Base-by-base conservation (phyloP, 2,329 filamentous ascomycete species). In the Pezicula rhizophila region DNA sequence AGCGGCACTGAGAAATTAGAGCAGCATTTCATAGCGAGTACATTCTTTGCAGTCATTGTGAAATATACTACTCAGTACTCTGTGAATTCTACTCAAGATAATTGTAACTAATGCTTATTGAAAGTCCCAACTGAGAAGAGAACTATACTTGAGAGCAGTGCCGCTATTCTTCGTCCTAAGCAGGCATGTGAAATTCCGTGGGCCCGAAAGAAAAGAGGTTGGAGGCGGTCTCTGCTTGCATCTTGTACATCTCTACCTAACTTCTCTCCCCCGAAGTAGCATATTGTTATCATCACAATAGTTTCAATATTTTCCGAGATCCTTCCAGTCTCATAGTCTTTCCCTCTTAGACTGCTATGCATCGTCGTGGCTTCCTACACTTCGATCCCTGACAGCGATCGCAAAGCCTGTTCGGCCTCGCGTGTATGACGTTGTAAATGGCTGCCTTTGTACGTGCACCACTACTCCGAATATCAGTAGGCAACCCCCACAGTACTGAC, bases 381-480 rank as follows among this genome's bases (percentile, higher is more conserved):
- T 5, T 18, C 17, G 11, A 40, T 40, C 15, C 38, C 17, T 40
- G 38, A 40, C 49, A 38, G 42, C 43, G 38, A 37, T 51, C 33
- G 40, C 28, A 49, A 49, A 52, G 46, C 52, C 48, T 50, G 50
- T 51, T 52, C 55, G 53, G 52, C 56, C 52, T 50, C 51, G 52
- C 50, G 55, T 57, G 52, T 58, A 63, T 63, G 61, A 64, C 62
- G 62, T 60, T 57, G 51, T 61, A 60, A 53, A 66, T 66, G 64
- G 62, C 64, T 54, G 64, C 62, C 46, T 61, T 66, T 54, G 64
- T 65, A 60, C 45, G 54, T 48, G 37, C 35, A 53, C 50, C 48
- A 43, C 31, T 51, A 45, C 49, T 47, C 17, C 15, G 42, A 46
- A 42, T 45, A 42, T 18, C 28, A 38, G n/a, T 43, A 39, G 43